These are phyloP conservation scores for Yarrowia alimentaria DNA, from an alignment of 805 yeast genomes.

Conservation along the genomic window DNA sequence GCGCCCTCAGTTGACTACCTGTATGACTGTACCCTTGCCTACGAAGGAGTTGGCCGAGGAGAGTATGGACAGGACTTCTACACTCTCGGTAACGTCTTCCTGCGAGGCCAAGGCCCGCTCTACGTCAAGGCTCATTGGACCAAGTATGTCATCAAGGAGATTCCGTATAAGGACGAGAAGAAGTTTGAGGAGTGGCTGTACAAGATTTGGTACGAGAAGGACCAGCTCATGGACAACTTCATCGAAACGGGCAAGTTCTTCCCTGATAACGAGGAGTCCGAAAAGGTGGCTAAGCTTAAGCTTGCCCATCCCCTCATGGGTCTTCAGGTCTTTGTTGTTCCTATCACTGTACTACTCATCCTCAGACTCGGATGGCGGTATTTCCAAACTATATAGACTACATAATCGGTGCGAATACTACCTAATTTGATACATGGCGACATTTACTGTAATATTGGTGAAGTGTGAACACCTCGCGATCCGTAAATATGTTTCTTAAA, in stretches of 20 bases:
- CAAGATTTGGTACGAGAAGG: slow-evolving; percentile 75
- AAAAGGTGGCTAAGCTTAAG: slow-evolving; percentile 14
- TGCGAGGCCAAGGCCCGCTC: slow-evolving; percentile 71
- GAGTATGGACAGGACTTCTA: slow-evolving; percentile 77
- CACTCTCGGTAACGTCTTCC: slow-evolving; percentile 60
- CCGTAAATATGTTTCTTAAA: too few relatives aligned
- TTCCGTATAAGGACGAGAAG: slow-evolving; percentile 58
- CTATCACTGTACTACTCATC: slow-evolving; percentile 4
- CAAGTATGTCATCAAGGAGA: slow-evolving; percentile 54
- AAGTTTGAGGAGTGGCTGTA: slow-evolving; percentile 74
- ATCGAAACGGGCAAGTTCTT: slow-evolving; percentile 27
- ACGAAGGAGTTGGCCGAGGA: slow-evolving; percentile 59
- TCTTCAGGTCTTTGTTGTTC: slow-evolving; percentile 23
- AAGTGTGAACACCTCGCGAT: too few relatives aligned
- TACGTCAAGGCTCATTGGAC: slow-evolving; percentile 63
- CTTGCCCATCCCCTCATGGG: slow-evolving; percentile 6
- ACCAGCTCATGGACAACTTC: slow-evolving; percentile 53
- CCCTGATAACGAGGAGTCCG: slow-evolving; percentile 20
- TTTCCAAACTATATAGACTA: background rate
- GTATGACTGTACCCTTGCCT: slow-evolving; percentile 82
- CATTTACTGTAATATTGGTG: too few relatives aligned
- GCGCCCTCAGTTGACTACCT: slow-evolving; percentile 45
- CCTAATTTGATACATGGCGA: too few relatives aligned
- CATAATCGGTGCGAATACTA: too few relatives aligned
- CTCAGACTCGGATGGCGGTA: slow-evolving; percentile 16